These are phyloP conservation scores for Cutaneotrichosporon cyanovorans DNA, from an alignment of 1,284 basidiomycete species.

Conservation along the genomic window DNA sequence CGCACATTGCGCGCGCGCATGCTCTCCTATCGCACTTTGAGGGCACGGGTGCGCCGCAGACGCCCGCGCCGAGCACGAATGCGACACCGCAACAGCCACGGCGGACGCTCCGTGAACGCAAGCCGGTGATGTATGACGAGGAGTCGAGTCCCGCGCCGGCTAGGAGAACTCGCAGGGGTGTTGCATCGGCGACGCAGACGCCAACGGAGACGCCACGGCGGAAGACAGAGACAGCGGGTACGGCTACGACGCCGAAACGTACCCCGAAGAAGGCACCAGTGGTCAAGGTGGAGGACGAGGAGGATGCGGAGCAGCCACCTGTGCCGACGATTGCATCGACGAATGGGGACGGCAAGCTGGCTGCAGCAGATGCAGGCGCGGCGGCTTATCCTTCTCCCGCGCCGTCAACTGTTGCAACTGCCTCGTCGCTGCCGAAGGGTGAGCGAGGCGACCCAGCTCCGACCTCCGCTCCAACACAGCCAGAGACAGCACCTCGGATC, in stretches of 20 bases:
- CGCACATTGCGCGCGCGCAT: conserved; percentile 55
- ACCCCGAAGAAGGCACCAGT: neutral
- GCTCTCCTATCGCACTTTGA: conserved; percentile 50
- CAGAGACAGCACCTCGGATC: conserved; percentile 1
- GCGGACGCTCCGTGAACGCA: conserved; percentile 16
- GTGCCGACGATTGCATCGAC: neutral
- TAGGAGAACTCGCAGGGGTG: neutral
- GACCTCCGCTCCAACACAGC: neutral
- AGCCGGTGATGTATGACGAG: neutral
- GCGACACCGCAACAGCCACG: conserved; percentile 14
- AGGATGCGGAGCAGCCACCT: neutral
- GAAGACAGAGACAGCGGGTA: neutral
- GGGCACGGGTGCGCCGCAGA: conserved; percentile 9
- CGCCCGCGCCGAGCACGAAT: conserved; percentile 3
- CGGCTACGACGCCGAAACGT: conserved; percentile 1
- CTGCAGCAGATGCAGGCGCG: neutral
- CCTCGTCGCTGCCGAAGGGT: neutral
- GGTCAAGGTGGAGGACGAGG: conserved; percentile 1
- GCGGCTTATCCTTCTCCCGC: conserved; percentile 1
- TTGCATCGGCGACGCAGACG: neutral
- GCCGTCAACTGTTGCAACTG: neutral
- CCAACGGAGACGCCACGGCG: no score
- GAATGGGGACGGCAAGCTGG: neutral
- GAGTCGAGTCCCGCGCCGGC: conserved; percentile 7
- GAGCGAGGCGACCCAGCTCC: no score